A percentile compares a stretch with the other conserved stretches of the same genome.
Conservation (phyloP, 2,329 filamentous ascomycete genomes). For the Monosporascus sp. region DNA sequence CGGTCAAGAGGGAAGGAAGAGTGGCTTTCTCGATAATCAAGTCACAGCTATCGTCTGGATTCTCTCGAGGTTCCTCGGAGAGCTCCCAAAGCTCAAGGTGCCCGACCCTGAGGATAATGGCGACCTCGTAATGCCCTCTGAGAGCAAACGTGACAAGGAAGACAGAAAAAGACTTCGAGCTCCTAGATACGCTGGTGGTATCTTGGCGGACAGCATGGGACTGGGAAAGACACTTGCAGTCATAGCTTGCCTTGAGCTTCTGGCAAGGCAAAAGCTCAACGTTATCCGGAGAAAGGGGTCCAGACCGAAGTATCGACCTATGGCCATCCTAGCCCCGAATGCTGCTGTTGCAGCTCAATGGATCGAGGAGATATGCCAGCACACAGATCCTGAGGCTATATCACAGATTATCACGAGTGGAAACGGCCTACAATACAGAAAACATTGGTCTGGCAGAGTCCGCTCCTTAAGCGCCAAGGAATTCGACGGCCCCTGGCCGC, state of each 20-base stretch:
- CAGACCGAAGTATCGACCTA: constrained; percentile 11
- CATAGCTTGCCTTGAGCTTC: constrained; percentile 15
- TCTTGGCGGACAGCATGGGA: constrained; percentile 25
- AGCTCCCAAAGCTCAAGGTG: constrained; percentile 14
- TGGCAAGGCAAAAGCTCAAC: constrained; percentile 17
- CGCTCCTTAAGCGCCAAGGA: constrained; percentile 1
- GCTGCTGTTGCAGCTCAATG: constrained; percentile 20
- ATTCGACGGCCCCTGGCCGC: constrained; percentile 13
- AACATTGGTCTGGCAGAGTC: constrained; percentile 4
- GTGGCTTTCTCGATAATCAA: constrained; percentile 21
- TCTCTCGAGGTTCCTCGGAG: constrained; percentile 20
- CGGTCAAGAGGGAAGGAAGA: constrained; percentile 10
- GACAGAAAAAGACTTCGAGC: constrained; percentile 13
- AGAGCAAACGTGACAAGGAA: constrained; percentile 4
- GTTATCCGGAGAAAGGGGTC: constrained; percentile 1
- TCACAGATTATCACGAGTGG: constrained; percentile 12
- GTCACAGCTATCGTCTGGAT: constrained; percentile 26
- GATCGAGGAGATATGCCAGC: constrained; percentile 17
- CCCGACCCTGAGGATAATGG: neutral
- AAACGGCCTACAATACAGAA: constrained; percentile 5
- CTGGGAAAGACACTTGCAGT: constrained; percentile 23
- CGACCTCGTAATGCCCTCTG: neutral
- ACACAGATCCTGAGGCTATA: constrained; percentile 5
- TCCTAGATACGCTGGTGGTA: constrained; percentile 20
- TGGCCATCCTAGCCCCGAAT: constrained; percentile 20